Evolutionary conservation across 2,329 filamentous ascomycete genomes (phyloP), one percentile per base, ranked within the genome.

Genomic region (Stemphylium lycopersici): DNA sequence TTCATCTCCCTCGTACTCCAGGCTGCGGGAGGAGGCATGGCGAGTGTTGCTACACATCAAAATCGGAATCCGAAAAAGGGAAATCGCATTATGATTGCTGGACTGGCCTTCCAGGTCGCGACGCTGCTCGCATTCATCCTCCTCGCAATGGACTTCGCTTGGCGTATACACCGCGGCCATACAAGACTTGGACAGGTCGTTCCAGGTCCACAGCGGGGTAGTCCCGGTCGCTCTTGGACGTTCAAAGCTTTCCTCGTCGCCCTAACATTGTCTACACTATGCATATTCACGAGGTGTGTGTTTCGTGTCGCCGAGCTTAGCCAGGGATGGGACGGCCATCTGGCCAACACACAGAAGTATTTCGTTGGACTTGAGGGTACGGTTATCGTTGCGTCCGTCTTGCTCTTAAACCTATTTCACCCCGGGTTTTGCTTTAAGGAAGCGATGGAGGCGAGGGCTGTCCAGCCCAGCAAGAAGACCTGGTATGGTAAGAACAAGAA

Each of bases 281-380:
- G 80, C 62, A 85, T 90, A 65, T 83, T 90, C 57, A 83, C 84
- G 64, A 79, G 88, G 7, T 86, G 83, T 59, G 82, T 86, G 37
- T 90, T 86, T 72, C 82, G 88, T 49, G 83, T 89, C 18, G 84
- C 83, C 0, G 87, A 90, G 79, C 74, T 90, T 59, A 83, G 81
- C 58, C 78, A 83, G 47, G 88, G 88, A 1, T 91, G 86, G 83
- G 72, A 67, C 3, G 86, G 87, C 0, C 72, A 79, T 18, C 71
- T 90, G 62, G 87, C 87, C 69, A 63, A 65, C 42, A 75, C 68
- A 16, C 70, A 77, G 51, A 68, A 59, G 26, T 76, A 76, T 47
- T 76, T 77, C 32, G 72, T 76, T 49, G 74, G 72, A 10, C 59
- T 77, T 2, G 74, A 77, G 55, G 72, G 74, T 13, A 70, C 68